A percentile compares a stretch with the other conserved stretches of the same genome.
Conservation (phyloP, 2,329 filamentous ascomycete genomes). For the Ceratocystis papillata region DNA sequence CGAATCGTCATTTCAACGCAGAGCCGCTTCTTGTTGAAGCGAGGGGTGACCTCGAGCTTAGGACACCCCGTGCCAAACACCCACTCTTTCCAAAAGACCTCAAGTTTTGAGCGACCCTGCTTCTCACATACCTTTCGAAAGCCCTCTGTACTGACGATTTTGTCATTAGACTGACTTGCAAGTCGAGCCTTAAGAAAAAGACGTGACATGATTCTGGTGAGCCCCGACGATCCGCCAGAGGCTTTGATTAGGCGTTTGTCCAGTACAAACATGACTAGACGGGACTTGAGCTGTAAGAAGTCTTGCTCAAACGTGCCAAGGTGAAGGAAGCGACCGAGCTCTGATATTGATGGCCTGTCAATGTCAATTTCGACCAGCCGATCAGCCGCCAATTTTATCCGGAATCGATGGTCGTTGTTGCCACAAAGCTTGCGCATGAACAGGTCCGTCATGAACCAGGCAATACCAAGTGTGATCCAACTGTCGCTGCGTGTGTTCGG, state of each 20-base stretch:
- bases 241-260: constrained; percentile 85
- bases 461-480: constrained; percentile 82
- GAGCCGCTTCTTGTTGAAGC: constrained; percentile 95
- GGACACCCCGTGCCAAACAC: constrained; percentile 81
- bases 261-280: constrained; percentile 83
- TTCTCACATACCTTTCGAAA: constrained; percentile 83
- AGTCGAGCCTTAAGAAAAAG: constrained; percentile 78
- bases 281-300: constrained; percentile 83
- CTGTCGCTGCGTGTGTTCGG: constrained; percentile 69
- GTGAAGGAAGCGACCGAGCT: constrained; percentile 65
- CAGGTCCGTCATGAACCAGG: constrained; percentile 88
- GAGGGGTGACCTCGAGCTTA: constrained; percentile 70
- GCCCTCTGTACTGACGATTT: constrained; percentile 60
- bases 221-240: constrained; percentile 64
- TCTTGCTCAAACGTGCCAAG: constrained; percentile 78
- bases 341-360: constrained; percentile 68
- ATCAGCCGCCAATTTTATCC: constrained; percentile 77
- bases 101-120: constrained; percentile 72
- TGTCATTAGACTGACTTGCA: constrained; percentile 49
- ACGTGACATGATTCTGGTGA: constrained; percentile 74
- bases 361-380: constrained; percentile 70
- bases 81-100: constrained; percentile 91
- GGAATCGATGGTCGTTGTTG: constrained; percentile 87
- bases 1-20: constrained; percentile 84
- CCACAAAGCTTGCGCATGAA: constrained; percentile 87